phyloP scores from a whole-genome alignment of 2,329 filamentous ascomycete species.

The Phialemonium atrogriseum region DNA sequence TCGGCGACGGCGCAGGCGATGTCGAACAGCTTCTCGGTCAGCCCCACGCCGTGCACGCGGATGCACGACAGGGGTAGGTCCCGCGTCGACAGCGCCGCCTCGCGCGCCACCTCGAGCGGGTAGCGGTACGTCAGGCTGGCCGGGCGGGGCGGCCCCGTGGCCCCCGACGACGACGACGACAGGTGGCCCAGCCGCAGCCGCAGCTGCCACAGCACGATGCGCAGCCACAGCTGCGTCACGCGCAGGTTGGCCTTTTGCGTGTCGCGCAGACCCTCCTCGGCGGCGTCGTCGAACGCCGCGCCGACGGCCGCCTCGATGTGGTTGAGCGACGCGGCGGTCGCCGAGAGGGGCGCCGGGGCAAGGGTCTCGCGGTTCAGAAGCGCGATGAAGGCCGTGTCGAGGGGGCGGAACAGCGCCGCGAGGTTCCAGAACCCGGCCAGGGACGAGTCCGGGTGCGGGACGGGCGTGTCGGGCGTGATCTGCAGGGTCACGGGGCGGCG shows the following conservation, averaged over 20 bases:
- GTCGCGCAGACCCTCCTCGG: constrained; percentile 24
- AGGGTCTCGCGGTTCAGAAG: constrained; percentile 31
- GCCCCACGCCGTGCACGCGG: constrained; percentile 32
- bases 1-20: constrained; percentile 35
- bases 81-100: constrained; percentile 28
- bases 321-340: constrained; percentile 22
- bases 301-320: constrained; percentile 27
- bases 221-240: constrained; percentile 36
- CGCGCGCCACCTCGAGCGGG: constrained; percentile 31
- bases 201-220: constrained; percentile 36
- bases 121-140: constrained; percentile 32
- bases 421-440: constrained; percentile 31
- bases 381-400: constrained; percentile 33
- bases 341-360: too few relatives aligned
- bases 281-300: constrained; percentile 20
- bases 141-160: too few relatives aligned
- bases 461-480: constrained; percentile 25
- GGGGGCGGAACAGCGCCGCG: constrained; percentile 29
- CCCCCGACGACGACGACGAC: constrained; percentile 20
- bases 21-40: constrained; percentile 39
- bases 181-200: constrained; percentile 33
- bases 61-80: constrained; percentile 29
- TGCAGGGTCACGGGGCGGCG: constrained; percentile 33
- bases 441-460: background rate
- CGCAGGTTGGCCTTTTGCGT: constrained; percentile 35